These are phyloP conservation scores for Metschnikowia dekortorum DNA, from an alignment of 805 yeast genomes.

Conservation along the genomic window DNA sequence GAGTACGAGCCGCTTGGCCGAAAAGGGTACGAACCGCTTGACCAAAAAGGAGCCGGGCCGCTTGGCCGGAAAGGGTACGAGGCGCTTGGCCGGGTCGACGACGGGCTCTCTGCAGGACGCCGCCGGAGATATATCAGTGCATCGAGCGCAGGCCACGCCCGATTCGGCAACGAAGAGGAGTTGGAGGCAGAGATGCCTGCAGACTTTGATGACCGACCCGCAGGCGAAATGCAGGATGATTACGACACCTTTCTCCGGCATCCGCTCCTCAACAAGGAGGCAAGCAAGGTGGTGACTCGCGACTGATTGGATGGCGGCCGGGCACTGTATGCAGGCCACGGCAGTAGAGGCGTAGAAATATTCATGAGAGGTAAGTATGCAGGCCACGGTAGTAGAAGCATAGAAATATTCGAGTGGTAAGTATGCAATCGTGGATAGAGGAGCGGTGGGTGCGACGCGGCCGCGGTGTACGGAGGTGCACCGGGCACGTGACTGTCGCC, in stretches of 20 bases:
- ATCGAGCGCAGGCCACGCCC: neutral
- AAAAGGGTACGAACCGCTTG: neutral
- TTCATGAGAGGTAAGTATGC: no score
- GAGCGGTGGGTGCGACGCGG: no score
- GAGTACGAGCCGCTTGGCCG: no score
- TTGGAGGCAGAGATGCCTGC: neutral
- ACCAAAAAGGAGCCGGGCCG: no score
- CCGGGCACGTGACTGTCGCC: no score
- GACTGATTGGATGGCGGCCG: neutral
- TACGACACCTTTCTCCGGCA: slow-evolving; percentile 10
- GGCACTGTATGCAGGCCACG: no score
- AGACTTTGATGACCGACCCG: neutral
- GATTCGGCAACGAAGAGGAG: neutral
- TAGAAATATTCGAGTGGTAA: no score
- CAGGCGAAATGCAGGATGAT: neutral
- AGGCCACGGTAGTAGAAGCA: no score
- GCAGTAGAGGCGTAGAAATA: no score
- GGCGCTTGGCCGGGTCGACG: neutral
- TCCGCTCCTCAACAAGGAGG: slow-evolving; percentile 34
- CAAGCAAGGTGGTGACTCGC: slow-evolving; percentile 9
- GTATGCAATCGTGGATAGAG: no score
- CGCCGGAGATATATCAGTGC: neutral
- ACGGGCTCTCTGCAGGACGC: neutral
- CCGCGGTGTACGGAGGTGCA: no score
- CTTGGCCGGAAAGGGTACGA: no score